phyloP scores from a whole-genome alignment of 306 rosid species.

The Corylus americana region DNA sequence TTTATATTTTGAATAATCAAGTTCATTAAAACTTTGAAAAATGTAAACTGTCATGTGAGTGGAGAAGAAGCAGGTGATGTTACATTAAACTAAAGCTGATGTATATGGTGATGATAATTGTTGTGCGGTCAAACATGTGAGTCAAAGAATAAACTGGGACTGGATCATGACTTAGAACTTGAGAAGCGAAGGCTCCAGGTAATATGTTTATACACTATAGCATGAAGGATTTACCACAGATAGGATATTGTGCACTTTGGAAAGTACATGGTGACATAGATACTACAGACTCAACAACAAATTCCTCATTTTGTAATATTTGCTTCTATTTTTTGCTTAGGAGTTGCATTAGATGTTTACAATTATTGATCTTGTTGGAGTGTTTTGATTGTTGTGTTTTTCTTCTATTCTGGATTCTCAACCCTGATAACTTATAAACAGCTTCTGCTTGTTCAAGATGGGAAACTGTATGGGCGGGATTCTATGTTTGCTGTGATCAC shows the following conservation, averaged over 20 bases:
- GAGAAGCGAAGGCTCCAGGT: conserved; percentile 7
- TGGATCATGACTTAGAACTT: conserved; percentile 22
- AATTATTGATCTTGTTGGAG: background rate
- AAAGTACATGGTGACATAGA: background rate
- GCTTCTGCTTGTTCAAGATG: conserved; percentile 88
- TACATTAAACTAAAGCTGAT: background rate
- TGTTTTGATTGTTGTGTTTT: background rate
- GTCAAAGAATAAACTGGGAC: background rate
- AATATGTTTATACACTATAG: background rate
- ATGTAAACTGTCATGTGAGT: background rate
- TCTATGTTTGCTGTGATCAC: conserved; percentile 65
- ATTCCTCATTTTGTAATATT: background rate
- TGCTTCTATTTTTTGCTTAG: background rate
- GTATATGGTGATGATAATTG: background rate
- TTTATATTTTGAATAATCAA: background rate
- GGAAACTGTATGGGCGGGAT: conserved; percentile 82
- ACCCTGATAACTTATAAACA: conserved; percentile 50
- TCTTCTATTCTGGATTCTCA: conserved; percentile 33
- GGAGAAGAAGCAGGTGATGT: background rate
- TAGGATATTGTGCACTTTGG: conserved; percentile 2
- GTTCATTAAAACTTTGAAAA: conserved; percentile 3
- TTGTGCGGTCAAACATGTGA: background rate
- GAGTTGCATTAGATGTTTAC: background rate
- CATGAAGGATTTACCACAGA: background rate
- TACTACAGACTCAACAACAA: background rate